These are phyloP conservation scores for Metschnikowia lochheadii DNA, from an alignment of 805 yeast genomes.

Conservation along the genomic window DNA sequence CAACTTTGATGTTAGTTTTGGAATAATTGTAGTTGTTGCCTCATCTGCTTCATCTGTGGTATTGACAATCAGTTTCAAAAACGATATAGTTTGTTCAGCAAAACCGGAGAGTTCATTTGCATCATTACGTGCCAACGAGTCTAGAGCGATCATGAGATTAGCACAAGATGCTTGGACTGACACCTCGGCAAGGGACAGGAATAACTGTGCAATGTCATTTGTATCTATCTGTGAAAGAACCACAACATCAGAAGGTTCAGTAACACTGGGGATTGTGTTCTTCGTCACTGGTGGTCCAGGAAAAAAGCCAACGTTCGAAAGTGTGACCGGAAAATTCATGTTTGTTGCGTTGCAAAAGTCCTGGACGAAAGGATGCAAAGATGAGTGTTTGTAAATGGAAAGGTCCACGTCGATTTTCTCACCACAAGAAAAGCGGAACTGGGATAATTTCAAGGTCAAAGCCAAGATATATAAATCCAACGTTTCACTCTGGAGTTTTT, in stretches of 20 bases:
- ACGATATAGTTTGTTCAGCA: background rate
- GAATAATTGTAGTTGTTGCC: background rate
- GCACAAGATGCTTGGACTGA: background rate
- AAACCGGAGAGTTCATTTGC: background rate
- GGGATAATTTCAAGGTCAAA: constrained; percentile 4
- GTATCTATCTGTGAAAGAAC: background rate
- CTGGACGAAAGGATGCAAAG: background rate
- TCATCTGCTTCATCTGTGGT: background rate
- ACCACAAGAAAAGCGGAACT: constrained; percentile 1
- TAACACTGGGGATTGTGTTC: background rate
- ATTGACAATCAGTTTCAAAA: background rate
- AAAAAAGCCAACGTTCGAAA: background rate
- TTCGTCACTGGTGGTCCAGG: background rate
- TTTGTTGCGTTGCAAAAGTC: constrained; percentile 1
- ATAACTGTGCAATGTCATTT: background rate
- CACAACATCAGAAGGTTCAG: background rate
- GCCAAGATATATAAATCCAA: constrained; percentile 2
- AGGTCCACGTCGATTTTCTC: background rate
- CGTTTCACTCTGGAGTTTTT: background rate
- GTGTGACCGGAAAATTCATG: background rate
- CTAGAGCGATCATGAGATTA: background rate
- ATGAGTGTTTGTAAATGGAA: background rate
- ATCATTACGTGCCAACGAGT: background rate
- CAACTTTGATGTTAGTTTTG: constrained; percentile 1
- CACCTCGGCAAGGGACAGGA: background rate